Conservation (phyloP, 1,139 yeast genomes). For the Hansenula sp. region DNA sequence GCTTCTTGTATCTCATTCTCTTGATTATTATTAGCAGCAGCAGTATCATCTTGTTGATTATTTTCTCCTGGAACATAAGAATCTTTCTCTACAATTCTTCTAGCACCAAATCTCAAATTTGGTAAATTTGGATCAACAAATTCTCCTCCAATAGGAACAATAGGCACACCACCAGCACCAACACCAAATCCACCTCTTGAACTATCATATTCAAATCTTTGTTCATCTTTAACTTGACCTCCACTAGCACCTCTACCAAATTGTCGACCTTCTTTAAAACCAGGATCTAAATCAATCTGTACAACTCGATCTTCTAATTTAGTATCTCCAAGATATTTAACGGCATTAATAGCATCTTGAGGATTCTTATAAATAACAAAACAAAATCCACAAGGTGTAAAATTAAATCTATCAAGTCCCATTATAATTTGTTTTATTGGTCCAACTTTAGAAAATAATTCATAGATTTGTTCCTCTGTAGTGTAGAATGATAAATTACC, state of each 20-base stretch:
- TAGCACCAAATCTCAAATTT: constrained; percentile 22
- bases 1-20: background rate
- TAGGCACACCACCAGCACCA: constrained; percentile 46
- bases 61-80: constrained; percentile 13
- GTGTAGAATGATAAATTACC: constrained; percentile 86
- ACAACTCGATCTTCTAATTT: constrained; percentile 75
- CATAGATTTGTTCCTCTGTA: constrained; percentile 90
- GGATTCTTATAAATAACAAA: constrained; percentile 72
- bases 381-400: constrained; percentile 95
- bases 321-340: constrained; percentile 76
- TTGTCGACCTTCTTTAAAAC: constrained; percentile 90
- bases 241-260: constrained; percentile 90
- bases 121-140: background rate
- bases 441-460: constrained; percentile 72
- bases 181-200: constrained; percentile 41
- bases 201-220: constrained; percentile 42
- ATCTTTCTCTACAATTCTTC: constrained; percentile 23
- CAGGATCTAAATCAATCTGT: constrained; percentile 89
- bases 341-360: constrained; percentile 71
- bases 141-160: background rate
- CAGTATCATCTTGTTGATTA: constrained; percentile 2
- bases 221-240: constrained; percentile 71
- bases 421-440: constrained; percentile 72
- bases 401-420: constrained; percentile 87
- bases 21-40: background rate